phyloP scores from a whole-genome alignment of 1,284 basidiomycete species.

The Boletus sp. region DNA sequence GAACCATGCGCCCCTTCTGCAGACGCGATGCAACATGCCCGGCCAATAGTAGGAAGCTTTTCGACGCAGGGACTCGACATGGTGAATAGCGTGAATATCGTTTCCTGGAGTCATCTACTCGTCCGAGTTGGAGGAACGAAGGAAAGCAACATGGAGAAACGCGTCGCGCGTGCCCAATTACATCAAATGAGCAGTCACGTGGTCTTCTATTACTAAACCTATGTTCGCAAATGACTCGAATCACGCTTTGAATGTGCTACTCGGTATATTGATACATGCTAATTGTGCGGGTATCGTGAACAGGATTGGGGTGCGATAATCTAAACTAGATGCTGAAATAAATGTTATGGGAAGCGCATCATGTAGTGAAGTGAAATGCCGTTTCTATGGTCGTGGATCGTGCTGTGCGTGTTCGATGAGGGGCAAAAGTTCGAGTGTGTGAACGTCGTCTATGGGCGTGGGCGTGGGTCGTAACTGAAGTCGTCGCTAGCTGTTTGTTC shows the following conservation, averaged over 20 bases:
- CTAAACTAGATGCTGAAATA: constrained; percentile 30
- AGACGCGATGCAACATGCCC: constrained; percentile 4
- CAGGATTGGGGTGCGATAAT: constrained; percentile 21
- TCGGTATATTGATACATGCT: constrained; percentile 32
- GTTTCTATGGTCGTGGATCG: constrained; percentile 1
- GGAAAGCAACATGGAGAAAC: constrained; percentile 1
- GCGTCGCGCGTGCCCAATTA: constrained; percentile 3
- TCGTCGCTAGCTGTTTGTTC: constrained; percentile 8
- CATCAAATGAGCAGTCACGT: constrained; percentile 16
- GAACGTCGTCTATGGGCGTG: constrained; percentile 3
- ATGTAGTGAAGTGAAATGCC: constrained; percentile 1
- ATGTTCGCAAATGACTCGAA: too few relatives aligned
- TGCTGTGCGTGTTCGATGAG: constrained; percentile 9
- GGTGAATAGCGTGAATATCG: constrained; percentile 20
- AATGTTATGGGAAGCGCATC: constrained; percentile 18
- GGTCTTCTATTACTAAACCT: constrained; percentile 2
- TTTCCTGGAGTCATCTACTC: constrained; percentile 11
- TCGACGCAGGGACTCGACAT: constrained; percentile 30
- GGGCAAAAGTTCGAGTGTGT: neutral
- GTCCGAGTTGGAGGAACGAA: neutral
- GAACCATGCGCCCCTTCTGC: neutral
- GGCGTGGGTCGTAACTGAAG: constrained; percentile 13
- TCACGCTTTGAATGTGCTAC: too few relatives aligned
- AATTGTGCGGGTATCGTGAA: constrained; percentile 29
- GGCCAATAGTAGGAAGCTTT: constrained; percentile 30